phyloP scores from a whole-genome alignment of 2,329 filamentous ascomycete genomes.

The Hymenoscyphus scutula region DNA sequence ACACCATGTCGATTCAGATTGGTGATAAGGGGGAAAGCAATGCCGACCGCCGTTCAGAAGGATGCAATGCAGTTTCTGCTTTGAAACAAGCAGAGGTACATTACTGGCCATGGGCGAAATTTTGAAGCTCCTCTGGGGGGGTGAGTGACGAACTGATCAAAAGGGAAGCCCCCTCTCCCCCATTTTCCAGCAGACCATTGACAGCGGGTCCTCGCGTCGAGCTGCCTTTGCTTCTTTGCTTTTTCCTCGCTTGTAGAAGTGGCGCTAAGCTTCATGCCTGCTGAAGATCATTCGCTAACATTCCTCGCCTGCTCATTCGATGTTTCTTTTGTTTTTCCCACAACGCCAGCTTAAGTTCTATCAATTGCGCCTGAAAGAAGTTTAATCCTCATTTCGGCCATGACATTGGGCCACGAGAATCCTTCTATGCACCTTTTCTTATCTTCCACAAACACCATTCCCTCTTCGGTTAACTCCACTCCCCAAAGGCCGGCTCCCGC shows the following conservation, averaged over 20 bases:
- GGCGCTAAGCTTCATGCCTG: conserved; percentile 1
- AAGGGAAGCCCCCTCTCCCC: background rate
- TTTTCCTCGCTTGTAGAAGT: background rate
- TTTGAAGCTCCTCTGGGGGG: background rate
- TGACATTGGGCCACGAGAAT: background rate
- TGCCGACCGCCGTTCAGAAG: background rate
- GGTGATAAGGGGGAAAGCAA: background rate
- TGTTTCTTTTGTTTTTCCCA: background rate
- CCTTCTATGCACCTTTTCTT: background rate
- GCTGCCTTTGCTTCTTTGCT: conserved; percentile 2
- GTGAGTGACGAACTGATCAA: background rate
- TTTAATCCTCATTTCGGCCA: background rate
- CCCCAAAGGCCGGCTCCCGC: conserved; percentile 7
- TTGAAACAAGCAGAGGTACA: background rate
- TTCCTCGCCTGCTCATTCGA: background rate
- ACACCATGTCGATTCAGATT: conserved; percentile 4
- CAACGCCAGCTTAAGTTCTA: too few relatives aligned
- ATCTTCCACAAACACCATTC: background rate
- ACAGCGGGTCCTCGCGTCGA: conserved; percentile 2
- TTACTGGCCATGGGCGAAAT: background rate
- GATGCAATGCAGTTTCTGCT: background rate
- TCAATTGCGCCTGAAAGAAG: too few relatives aligned
- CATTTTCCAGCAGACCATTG: background rate
- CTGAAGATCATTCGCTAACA: conserved; percentile 1
- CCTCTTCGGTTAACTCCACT: background rate